Conservation (phyloP, 2,329 filamentous ascomycete genomes). For the Ophiostoma angusticollis region DNA sequence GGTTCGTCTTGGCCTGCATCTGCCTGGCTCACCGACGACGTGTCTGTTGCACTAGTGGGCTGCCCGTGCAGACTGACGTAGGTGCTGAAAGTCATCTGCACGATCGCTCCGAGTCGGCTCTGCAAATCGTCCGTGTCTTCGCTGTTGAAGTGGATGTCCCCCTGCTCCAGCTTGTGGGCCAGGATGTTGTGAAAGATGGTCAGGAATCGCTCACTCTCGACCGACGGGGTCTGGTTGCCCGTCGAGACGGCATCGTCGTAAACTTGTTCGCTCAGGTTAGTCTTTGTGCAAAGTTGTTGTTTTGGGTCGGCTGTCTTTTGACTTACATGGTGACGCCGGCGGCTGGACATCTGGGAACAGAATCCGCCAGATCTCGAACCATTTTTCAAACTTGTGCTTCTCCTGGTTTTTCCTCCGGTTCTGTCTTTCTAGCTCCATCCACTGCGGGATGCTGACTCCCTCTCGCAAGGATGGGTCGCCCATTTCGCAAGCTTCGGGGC, state of each 20-base stretch:
- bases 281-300: no score
- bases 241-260: conserved; percentile 11
- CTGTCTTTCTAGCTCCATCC: conserved; percentile 17
- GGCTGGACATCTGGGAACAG: conserved; percentile 14
- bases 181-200: conserved; percentile 16
- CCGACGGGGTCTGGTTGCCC: conserved; percentile 8
- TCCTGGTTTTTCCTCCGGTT: conserved; percentile 19
- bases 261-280: no score
- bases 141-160: conserved; percentile 13
- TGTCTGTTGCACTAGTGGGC: conserved; percentile 11
- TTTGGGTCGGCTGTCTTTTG: no score
- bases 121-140: conserved; percentile 13
- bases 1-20: no score
- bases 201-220: conserved; percentile 15
- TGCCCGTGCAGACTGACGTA: conserved; percentile 14
- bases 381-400: conserved; percentile 18
- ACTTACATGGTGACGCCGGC: conserved; percentile 18
- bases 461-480: conserved; percentile 16
- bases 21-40: no score
- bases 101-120: conserved; percentile 13
- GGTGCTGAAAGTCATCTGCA: conserved; percentile 15
- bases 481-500: conserved; percentile 13
- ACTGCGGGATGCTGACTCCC: conserved; percentile 17
- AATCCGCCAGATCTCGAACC: conserved; percentile 20
- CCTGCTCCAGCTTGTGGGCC: conserved; percentile 16